phyloP scores from a whole-genome alignment of 164 flowering plant genomes.

The Stephania yunnanensis region DNA sequence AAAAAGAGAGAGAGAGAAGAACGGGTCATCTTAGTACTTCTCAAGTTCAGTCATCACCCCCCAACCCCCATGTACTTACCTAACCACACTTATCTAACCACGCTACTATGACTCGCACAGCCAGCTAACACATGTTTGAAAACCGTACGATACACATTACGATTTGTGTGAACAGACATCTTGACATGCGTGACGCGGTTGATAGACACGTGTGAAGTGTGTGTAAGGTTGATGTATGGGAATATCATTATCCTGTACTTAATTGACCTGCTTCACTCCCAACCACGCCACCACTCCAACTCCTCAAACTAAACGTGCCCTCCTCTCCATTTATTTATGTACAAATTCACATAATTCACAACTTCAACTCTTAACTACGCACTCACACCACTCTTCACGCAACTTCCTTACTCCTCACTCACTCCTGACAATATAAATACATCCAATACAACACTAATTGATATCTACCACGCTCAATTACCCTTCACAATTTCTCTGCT shows the following conservation, averaged over 20 bases:
- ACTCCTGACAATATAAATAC: neutral
- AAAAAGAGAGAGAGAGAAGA: neutral
- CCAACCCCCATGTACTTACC: neutral
- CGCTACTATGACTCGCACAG: neutral
- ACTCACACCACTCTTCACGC: slow-evolving; percentile 27
- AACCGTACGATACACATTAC: too few species aligned
- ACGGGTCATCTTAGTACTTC: neutral
- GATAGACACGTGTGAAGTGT: too few species aligned
- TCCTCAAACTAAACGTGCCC: slow-evolving; percentile 5
- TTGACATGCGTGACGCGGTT: too few species aligned
- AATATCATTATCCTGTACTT: too few species aligned
- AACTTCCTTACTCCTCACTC: slow-evolving; percentile 31
- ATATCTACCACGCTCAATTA: neutral
- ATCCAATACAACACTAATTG: neutral
- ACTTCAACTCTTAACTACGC: neutral
- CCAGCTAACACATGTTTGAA: too few species aligned
- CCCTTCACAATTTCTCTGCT: neutral
- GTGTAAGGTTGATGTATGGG: too few species aligned
- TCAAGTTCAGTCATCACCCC: neutral
- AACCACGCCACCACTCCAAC: slow-evolving; percentile 5
- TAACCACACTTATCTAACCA: neutral
- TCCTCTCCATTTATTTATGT: neutral
- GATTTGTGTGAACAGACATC: too few species aligned
- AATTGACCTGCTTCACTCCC: slow-evolving; percentile 15
- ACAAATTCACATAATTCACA: neutral